These are phyloP conservation scores for Tulasnella sp. DNA, from an alignment of 768 basidiomycete species.

Conservation along the genomic window DNA sequence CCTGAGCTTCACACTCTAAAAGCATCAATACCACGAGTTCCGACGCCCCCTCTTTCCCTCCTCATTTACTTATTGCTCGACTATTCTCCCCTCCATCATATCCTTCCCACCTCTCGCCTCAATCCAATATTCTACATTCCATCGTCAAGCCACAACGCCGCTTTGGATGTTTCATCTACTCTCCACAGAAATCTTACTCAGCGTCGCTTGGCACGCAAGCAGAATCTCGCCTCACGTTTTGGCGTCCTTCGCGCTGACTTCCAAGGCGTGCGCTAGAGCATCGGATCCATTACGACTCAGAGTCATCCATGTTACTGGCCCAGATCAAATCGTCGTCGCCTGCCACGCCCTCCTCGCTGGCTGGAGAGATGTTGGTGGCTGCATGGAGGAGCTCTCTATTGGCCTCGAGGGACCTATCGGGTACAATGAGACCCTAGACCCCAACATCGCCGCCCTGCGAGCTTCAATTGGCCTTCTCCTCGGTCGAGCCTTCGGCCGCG, in stretches of 20 bases:
- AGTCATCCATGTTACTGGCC: neutral
- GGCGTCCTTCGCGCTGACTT: constrained; percentile 8
- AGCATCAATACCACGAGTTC: too few species aligned
- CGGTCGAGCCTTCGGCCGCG: neutral
- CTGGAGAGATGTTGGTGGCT: constrained; percentile 8
- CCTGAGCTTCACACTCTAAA: too few species aligned
- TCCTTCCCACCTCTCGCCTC: neutral
- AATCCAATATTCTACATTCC: neutral
- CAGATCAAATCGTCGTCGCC: neutral
- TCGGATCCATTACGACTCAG: constrained; percentile 4
- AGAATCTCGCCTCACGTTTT: neutral
- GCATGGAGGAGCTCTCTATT: constrained; percentile 1
- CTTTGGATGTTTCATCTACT: neutral
- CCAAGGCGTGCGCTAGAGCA: constrained; percentile 4
- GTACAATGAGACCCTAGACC: neutral
- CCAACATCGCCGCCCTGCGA: neutral
- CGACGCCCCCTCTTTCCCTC: too few species aligned
- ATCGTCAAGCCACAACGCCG: constrained; percentile 1
- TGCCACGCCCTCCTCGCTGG: neutral
- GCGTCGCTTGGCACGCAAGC: constrained; percentile 5
- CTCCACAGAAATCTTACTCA: constrained; percentile 9
- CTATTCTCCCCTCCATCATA: neutral
- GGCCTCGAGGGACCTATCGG: neutral
- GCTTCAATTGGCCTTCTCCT: neutral
- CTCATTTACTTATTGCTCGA: too few species aligned